Conservation (phyloP, 768 basidiomycete species). For the Sarcodon aspratus region DNA sequence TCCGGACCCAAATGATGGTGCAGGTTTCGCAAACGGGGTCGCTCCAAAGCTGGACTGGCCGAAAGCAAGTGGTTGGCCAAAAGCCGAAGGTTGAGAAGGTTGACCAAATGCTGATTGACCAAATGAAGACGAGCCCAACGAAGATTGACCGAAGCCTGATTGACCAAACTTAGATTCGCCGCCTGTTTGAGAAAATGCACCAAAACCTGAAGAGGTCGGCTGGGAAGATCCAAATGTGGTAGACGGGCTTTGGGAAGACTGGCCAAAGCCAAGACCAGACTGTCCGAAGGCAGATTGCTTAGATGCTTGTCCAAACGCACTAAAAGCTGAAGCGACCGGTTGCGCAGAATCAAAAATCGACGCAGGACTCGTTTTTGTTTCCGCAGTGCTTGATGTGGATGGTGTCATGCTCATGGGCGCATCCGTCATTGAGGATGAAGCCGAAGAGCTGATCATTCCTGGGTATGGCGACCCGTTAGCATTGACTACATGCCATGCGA, state of each 20-base stretch:
- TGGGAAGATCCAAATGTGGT: slow-evolving; percentile 3
- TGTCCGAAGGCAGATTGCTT: neutral
- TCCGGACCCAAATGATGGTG: neutral
- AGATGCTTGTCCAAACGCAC: neutral
- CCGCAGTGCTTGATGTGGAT: neutral
- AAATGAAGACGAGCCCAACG: slow-evolving; percentile 15
- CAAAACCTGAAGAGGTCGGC: neutral
- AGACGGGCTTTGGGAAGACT: neutral
- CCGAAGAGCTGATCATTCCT: slow-evolving; percentile 32
- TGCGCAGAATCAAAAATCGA: neutral
- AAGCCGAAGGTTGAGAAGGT: slow-evolving; percentile 3
- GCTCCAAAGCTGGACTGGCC: slow-evolving; percentile 17
- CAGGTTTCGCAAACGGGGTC: slow-evolving; percentile 6
- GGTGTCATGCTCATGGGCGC: neutral
- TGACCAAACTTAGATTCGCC: slow-evolving; percentile 12
- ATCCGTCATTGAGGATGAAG: slow-evolving; percentile 4
- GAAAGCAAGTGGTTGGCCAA: slow-evolving; percentile 17
- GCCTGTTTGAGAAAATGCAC: neutral
- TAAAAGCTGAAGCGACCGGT: neutral
- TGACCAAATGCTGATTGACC: slow-evolving; percentile 13
- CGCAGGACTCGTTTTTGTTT: neutral
- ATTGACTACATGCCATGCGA: slow-evolving; percentile 63
- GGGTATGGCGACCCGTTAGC: slow-evolving; percentile 39
- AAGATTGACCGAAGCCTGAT: slow-evolving; percentile 22
- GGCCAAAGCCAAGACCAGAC: neutral